Evolutionary conservation across 768 basidiomycete species (phyloP).

Genomic region (Lactarius deliciosus): DNA sequence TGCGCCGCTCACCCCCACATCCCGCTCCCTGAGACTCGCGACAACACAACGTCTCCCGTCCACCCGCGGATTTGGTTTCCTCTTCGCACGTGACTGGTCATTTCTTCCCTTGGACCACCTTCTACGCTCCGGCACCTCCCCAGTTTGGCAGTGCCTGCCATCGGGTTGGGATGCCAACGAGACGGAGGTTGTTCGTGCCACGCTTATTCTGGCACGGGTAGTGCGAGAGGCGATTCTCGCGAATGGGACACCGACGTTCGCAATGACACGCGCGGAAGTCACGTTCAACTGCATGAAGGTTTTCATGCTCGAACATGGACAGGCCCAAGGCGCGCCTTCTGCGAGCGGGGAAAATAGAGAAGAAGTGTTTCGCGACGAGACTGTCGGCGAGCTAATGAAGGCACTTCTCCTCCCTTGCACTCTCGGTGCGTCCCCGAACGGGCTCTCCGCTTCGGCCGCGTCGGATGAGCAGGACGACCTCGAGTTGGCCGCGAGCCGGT

Average conservation of each 20-base stretch:
- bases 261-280: conserved; percentile 53
- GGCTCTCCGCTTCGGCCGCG: conserved; percentile 29
- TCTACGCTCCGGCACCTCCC: conserved; percentile 70
- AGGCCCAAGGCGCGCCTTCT: conserved; percentile 37
- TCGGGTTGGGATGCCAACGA: conserved; percentile 77
- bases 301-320: conserved; percentile 93
- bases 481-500: conserved; percentile 54
- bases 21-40: conserved; percentile 53
- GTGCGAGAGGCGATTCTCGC: conserved; percentile 46
- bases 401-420: conserved; percentile 58
- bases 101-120: conserved; percentile 73
- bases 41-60: conserved; percentile 53
- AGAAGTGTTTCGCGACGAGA: conserved; percentile 79
- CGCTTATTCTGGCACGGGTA: conserved; percentile 59
- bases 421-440: conserved; percentile 35
- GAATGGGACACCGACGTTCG: conserved; percentile 44
- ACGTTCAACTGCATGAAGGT: conserved; percentile 87
- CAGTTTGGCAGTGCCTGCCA: conserved; percentile 69
- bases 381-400: conserved; percentile 59
- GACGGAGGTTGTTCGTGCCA: conserved; percentile 67
- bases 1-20: conserved; percentile 50
- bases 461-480: conserved; percentile 36
- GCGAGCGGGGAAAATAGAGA: conserved; percentile 32
- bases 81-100: conserved; percentile 62
- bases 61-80: conserved; percentile 40